A percentile compares a stretch with the other conserved stretches of the same genome.
Conservation (phyloP, 257 asterid genomes). For the Nicotiana undulata region DNA sequence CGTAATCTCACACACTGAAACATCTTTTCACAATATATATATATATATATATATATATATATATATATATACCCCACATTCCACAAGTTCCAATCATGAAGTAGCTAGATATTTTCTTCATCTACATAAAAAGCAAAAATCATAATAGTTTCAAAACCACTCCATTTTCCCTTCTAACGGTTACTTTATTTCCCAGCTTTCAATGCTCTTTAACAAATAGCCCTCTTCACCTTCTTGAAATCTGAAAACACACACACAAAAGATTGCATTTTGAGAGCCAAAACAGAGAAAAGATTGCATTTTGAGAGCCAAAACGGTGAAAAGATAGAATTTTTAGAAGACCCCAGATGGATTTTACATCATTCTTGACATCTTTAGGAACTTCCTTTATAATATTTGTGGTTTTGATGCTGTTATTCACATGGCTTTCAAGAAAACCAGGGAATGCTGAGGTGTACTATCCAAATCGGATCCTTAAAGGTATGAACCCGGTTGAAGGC, state of each 20-base stretch:
- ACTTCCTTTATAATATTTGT: slow-evolving; percentile 68
- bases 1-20: background rate
- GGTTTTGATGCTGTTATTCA: slow-evolving; percentile 57
- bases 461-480: slow-evolving; percentile 72
- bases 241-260: background rate
- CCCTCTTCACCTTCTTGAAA: background rate
- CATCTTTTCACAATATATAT: background rate
- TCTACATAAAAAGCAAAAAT: background rate
- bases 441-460: slow-evolving; percentile 60
- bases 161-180: background rate
- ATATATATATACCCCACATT: background rate
- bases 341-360: slow-evolving; percentile 57
- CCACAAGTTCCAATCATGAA: background rate
- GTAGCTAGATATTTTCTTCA: background rate
- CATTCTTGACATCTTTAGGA: slow-evolving; percentile 78
- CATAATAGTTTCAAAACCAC: background rate
- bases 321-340: slow-evolving; percentile 5
- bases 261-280: too few relatives aligned
- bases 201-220: background rate
- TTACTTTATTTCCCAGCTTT: slow-evolving; percentile 3
- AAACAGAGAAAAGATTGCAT: too few relatives aligned
- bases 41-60: too few relatives aligned
- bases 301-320: background rate
- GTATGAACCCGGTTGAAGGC: slow-evolving; percentile 72
- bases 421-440: slow-evolving; percentile 68